Evolutionary conservation across 306 rosid species (phyloP), one percentile per base, ranked within the genome.

Genomic region (Dalbergia oliveri): DNA sequence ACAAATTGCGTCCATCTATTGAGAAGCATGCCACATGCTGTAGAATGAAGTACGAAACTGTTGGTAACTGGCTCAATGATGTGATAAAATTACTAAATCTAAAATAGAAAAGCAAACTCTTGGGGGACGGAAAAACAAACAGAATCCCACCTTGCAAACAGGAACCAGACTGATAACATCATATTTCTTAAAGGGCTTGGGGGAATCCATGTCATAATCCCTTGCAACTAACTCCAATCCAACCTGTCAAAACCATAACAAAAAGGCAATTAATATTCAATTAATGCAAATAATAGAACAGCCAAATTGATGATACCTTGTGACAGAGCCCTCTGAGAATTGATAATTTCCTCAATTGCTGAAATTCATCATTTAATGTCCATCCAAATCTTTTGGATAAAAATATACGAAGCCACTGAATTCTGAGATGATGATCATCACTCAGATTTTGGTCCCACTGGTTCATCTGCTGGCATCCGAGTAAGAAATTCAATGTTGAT

Each of bases 301-400:
- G 37, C 62, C 47, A 23, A 72, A 57, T 26, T 0, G 35, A 41
- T 57, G 62, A 47, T 90, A 92, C 98, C 96, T 93, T 93, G 26
- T 91, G 91, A 83, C 97, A 91, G 57, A 95, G 91, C 33, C 98
- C 99, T 78, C 97, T 93, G 57, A 95, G 97, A 82, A 93, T 83
- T 0, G 98, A 85, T 35, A 86, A 75, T 91, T 91, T 95, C 65
- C 98, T 90, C 88, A 95, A 77, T 69, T 93, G 92, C 56, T 67
- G 89, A 75, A 95, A 89, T 80, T 95, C 99, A 75, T 93, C 93
- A 11, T 86, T 86, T n/a, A 91, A 59, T 43, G 76, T 79, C 99
- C 98, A 95, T 44, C 90, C 93, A 92, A 86, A 95, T 86, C 85
- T 93, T 82, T 79, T 81, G 33, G 83, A 60, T 67, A 95, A 78